A percentile compares a stretch with the other conserved stretches of the same genome.
Conservation (phyloP, 306 rosid genomes). For the Phaseolus lunatus region DNA sequence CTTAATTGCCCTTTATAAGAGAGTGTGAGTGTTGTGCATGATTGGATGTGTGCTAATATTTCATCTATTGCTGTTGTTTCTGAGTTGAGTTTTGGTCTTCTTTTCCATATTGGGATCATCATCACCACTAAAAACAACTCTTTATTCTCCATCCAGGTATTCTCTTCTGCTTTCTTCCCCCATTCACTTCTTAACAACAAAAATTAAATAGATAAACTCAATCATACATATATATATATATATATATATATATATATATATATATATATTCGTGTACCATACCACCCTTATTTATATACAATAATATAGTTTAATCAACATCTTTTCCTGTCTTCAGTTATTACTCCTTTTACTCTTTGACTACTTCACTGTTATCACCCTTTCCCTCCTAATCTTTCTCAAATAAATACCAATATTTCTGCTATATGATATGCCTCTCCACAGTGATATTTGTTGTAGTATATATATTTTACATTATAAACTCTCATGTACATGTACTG, state of each 20-base stretch:
- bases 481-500: not conserved
- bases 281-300: no score
- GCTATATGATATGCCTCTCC: not conserved
- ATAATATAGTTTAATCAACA: not conserved
- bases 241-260: no score
- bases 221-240: no score
- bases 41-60: constrained; percentile 47
- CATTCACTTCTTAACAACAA: not conserved
- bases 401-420: not conserved
- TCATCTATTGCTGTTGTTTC: constrained; percentile 30
- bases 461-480: not conserved
- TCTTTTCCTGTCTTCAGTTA: not conserved
- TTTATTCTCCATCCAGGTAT: constrained; percentile 34
- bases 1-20: constrained; percentile 57
- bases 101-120: constrained; percentile 37
- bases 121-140: constrained; percentile 10
- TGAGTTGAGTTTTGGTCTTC: constrained; percentile 26
- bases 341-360: not conserved
- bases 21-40: constrained; percentile 42
- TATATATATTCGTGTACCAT: not conserved
- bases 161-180: constrained; percentile 10
- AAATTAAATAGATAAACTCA: constrained; percentile 19
- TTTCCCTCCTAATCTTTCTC: not conserved
- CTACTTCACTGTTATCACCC: not conserved
- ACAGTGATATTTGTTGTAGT: no score